phyloP scores from a whole-genome alignment of 345 rosid species.

The Citrus maxima region DNA sequence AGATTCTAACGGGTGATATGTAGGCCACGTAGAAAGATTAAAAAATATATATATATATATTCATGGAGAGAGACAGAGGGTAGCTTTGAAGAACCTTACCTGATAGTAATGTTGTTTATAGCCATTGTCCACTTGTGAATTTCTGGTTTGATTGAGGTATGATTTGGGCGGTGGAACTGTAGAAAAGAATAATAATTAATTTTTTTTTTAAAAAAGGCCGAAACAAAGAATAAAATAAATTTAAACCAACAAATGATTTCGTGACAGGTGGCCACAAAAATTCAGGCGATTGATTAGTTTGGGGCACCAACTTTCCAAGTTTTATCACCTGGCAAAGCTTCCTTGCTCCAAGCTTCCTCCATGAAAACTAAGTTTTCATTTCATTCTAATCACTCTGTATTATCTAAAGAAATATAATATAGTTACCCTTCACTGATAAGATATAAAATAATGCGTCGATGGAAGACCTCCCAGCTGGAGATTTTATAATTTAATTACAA shows the following conservation, averaged over 20 bases:
- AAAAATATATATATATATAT: background rate
- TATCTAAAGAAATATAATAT: background rate
- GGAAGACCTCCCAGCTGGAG: background rate
- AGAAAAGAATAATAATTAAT: background rate
- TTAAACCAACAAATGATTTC: background rate
- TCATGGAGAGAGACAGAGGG: background rate
- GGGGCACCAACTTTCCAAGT: background rate
- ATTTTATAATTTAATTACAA: background rate
- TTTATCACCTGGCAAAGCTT: background rate
- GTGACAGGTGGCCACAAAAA: conserved; percentile 12
- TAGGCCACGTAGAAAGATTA: conserved; percentile 10
- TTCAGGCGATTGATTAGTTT: background rate
- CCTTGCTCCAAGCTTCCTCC: background rate
- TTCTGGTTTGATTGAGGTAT: conserved; percentile 12
- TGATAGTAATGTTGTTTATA: background rate
- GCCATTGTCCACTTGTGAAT: conserved; percentile 9
- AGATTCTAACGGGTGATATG: background rate
- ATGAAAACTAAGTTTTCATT: conserved; percentile 11
- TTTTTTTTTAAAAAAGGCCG: background rate
- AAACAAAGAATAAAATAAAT: background rate
- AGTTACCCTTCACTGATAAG: background rate
- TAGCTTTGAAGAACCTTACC: background rate
- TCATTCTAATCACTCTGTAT: too few species aligned
- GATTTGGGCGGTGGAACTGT: conserved; percentile 29
- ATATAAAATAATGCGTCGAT: background rate